A percentile compares a stretch with the other conserved stretches of the same genome.
phyloP scores from a whole-genome alignment of 2,329 filamentous ascomycete species.

The Neophaeococcomyces mojaviensis region DNA sequence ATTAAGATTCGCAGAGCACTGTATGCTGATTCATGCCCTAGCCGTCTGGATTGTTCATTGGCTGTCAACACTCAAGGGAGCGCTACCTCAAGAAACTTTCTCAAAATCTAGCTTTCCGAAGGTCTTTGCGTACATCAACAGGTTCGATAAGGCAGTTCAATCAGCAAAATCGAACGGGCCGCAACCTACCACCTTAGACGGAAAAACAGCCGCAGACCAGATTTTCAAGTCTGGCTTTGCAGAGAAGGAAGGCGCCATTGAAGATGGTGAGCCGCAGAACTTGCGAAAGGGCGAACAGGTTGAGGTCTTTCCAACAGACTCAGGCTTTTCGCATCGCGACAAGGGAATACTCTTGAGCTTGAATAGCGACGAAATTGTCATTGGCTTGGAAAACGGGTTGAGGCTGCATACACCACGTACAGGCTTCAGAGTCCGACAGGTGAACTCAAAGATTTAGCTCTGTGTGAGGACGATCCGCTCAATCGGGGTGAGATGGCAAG shows the following conservation, averaged over 20 bases:
- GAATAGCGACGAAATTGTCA: constrained; percentile 48
- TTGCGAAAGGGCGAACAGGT: constrained; percentile 50
- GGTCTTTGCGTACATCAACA: constrained; percentile 55
- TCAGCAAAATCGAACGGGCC: constrained; percentile 35
- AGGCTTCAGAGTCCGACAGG: constrained; percentile 24
- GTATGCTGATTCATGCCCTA: constrained; percentile 18
- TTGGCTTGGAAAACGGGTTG: constrained; percentile 45
- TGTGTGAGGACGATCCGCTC: background rate
- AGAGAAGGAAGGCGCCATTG: constrained; percentile 40
- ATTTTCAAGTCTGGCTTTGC: constrained; percentile 42
- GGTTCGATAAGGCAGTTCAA: constrained; percentile 49
- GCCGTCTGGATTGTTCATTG: constrained; percentile 61
- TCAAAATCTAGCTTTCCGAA: constrained; percentile 48
- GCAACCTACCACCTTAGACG: constrained; percentile 41
- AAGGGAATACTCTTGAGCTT: constrained; percentile 49
- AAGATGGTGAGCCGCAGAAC: constrained; percentile 45
- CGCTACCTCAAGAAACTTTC: constrained; percentile 48
- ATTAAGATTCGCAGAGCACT: background rate
- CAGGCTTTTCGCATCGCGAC: constrained; percentile 53
- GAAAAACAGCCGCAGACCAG: constrained; percentile 45
- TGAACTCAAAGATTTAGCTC: constrained; percentile 10
- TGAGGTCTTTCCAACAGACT: constrained; percentile 55
- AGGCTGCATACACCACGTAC: constrained; percentile 55
- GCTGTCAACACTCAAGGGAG: constrained; percentile 49
- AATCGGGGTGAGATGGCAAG: background rate